phyloP scores from a whole-genome alignment of 2,329 filamentous ascomycete genomes.

The Ceratocystis ficicola region DNA sequence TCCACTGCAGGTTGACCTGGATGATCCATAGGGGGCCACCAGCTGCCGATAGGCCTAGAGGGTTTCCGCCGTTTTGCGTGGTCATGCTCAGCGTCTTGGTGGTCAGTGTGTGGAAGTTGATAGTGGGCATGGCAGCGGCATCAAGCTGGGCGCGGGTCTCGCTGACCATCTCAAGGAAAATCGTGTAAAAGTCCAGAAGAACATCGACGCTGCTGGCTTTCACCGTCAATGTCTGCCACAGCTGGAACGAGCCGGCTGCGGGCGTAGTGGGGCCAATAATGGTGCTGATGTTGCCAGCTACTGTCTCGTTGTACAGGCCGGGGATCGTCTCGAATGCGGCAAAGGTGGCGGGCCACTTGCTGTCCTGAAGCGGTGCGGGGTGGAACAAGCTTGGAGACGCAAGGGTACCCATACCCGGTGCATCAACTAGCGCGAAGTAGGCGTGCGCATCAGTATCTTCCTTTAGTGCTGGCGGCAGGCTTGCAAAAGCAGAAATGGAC shows the following conservation, averaged over 20 bases:
- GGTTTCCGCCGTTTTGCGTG: conserved; percentile 31
- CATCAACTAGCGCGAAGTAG: conserved; percentile 27
- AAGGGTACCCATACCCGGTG: conserved; percentile 27
- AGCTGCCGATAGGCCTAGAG: conserved; percentile 29
- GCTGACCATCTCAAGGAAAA: conserved; percentile 29
- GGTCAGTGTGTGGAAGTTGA: conserved; percentile 33
- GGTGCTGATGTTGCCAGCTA: background rate
- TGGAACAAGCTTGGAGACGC: conserved; percentile 23
- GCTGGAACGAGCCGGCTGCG: conserved; percentile 7
- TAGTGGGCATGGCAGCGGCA: conserved; percentile 24
- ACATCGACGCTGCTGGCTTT: conserved; percentile 27
- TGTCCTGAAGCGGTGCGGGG: conserved; percentile 24
- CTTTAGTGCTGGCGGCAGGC: conserved; percentile 22
- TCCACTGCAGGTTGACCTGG: conserved; percentile 25
- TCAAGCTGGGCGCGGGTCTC: conserved; percentile 23
- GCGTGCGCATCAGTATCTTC: conserved; percentile 21
- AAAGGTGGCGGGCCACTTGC: conserved; percentile 17
- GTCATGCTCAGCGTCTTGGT: conserved; percentile 30
- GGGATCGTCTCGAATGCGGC: background rate
- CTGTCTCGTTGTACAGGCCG: background rate
- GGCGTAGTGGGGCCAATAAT: conserved; percentile 4
- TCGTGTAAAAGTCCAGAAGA: conserved; percentile 25
- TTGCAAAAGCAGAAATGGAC: conserved; percentile 21
- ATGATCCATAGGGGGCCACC: conserved; percentile 26
- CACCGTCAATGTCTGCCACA: conserved; percentile 14